phyloP scores from a whole-genome alignment of 257 asterid species.

The Perilla frutescens region DNA sequence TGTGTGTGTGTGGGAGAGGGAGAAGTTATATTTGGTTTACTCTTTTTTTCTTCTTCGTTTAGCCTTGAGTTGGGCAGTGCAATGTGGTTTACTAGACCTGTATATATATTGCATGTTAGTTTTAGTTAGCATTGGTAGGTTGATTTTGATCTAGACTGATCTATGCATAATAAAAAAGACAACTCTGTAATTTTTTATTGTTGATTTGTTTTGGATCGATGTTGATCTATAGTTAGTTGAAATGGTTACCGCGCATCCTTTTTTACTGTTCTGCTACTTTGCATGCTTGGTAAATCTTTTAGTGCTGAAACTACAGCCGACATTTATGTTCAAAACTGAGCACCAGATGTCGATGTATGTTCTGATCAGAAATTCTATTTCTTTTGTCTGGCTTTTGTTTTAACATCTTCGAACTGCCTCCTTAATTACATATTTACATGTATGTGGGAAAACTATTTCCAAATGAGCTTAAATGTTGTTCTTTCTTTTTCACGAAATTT shows the following conservation, averaged over 20 bases:
- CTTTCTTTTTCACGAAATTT: not conserved
- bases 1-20: not conserved
- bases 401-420: not conserved
- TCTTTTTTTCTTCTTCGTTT: not conserved
- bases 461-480: not conserved
- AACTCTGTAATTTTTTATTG: not conserved
- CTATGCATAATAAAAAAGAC: not conserved
- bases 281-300: not conserved
- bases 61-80: not conserved
- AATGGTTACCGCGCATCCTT: not conserved
- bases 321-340: not conserved
- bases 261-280: not conserved
- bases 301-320: not conserved
- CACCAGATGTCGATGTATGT: not conserved
- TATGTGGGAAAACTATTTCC: not conserved
- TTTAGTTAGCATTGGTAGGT: not conserved
- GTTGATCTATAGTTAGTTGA: not conserved
- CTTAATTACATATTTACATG: not conserved
- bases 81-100: constrained; percentile 14
- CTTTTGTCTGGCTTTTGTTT: not conserved
- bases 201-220: not conserved
- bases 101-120: constrained; percentile 4
- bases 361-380: not conserved
- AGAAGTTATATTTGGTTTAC: not conserved
- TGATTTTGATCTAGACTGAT: not conserved